Base-by-base conservation (phyloP, 2,329 filamentous ascomycete genomes). In the Penicillium verrucosum region DNA sequence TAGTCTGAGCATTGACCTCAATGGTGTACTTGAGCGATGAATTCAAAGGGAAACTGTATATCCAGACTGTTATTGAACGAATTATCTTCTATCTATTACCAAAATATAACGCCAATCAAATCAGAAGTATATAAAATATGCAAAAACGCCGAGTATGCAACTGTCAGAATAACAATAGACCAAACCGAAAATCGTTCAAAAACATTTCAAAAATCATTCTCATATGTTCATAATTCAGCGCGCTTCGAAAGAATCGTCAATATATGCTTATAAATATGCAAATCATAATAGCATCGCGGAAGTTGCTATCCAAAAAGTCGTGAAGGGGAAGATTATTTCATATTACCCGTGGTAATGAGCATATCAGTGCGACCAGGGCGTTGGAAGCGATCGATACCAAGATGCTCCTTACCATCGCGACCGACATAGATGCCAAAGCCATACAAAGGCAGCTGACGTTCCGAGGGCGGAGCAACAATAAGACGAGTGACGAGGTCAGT, bases 401-500 rank as follows among this genome's bases (percentile, higher is more conserved):
- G 70, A 68, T 83, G 83, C 62, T 85, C 82, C 54, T 78, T 78
- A 1, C 83, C 84, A 66, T 86, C 84, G 27, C 82, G 75, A 0
- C 84, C 85, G 2, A 79, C 71, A 60, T 82, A 83, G 18, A 83
- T 76, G 1, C 82, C 83, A 65, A 86, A 84, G 0, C 79, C 82
- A 62, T 84, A 87, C 49, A 74, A 73, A 9, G 78, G 67, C 42
- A 68, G 60, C 5, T 71, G 61, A 16, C 70, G 68, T 40, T 77
- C 75, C 1, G 72, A 72, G 0, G 73, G 73, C 0, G 75, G 72
- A 0, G 74, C 78, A 75, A 42, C 84, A 49, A 90, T 86, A 2
- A 96, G 77, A 41, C 89, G 80, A 0, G 82, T 85, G 23, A 87
- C 81, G 21, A 97, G 81, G 61, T 92, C 88, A 0, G 78, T 78